phyloP scores from a whole-genome alignment of 495 filamentous ascomycete species.

The Penicillium roqueforti region DNA sequence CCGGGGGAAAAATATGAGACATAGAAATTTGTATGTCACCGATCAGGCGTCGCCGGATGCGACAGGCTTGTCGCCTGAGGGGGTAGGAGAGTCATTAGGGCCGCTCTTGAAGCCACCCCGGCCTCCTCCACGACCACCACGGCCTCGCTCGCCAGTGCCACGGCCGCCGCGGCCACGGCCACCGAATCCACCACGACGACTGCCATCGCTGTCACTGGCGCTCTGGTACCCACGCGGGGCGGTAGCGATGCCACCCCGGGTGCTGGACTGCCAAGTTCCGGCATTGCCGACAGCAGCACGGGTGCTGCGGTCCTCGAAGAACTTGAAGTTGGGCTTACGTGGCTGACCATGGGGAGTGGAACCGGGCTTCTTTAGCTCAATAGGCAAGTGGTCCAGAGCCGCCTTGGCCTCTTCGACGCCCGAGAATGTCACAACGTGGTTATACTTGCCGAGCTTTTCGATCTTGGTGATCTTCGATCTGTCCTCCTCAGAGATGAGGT shows the following conservation, averaged over 20 bases:
- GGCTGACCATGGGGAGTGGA: slow-evolving; percentile 55
- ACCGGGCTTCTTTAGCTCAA: slow-evolving; percentile 59
- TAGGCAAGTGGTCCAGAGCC: slow-evolving; percentile 65
- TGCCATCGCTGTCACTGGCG: slow-evolving; percentile 78
- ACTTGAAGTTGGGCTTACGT: slow-evolving; percentile 72
- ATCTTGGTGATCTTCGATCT: slow-evolving; percentile 71
- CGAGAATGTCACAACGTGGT: slow-evolving; percentile 77
- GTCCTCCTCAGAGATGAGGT: slow-evolving; percentile 77
- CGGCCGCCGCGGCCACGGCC: slow-evolving; percentile 56
- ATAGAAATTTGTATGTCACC: slow-evolving; percentile 14
- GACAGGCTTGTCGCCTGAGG: slow-evolving; percentile 48
- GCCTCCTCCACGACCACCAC: slow-evolving; percentile 35
- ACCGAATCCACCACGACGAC: slow-evolving; percentile 58
- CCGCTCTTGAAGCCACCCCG: slow-evolving; percentile 57
- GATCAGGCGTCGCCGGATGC: slow-evolving; percentile 46
- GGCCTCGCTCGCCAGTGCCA: slow-evolving; percentile 47
- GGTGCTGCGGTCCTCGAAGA: slow-evolving; percentile 61
- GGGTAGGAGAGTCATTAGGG: slow-evolving; percentile 43
- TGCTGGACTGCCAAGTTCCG: slow-evolving; percentile 70
- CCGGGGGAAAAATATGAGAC: slow-evolving; percentile 11
- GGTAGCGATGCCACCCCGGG: slow-evolving; percentile 50
- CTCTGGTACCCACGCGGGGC: slow-evolving; percentile 69
- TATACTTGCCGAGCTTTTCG: slow-evolving; percentile 68
- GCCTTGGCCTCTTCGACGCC: slow-evolving; percentile 71
- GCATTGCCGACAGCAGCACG: slow-evolving; percentile 54